Percentiles rank a stretch among this genome's conserved stretches.
Evolutionary conservation across 225 moss, liverwort and hornwort species (phyloP).

Genomic region (Anthoceros angustus): DNA sequence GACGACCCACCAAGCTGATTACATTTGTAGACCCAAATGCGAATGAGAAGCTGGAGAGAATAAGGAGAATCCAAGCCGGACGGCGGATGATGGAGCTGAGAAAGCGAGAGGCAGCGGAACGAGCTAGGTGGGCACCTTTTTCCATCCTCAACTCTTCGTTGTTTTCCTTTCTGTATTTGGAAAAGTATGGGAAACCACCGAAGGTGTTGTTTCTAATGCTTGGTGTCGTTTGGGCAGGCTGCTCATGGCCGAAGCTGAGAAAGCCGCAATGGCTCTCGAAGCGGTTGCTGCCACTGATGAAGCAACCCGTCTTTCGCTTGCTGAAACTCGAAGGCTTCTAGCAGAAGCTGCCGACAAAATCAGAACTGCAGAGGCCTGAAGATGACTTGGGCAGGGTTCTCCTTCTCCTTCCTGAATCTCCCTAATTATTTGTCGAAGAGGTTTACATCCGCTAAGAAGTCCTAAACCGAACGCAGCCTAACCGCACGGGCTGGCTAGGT

Average conservation of each 20-base stretch:
- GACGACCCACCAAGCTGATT: neutral
- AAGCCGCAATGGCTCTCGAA: slow-evolving; percentile 25
- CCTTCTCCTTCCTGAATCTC: no score
- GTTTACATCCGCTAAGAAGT: no score
- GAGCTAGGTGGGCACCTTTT: slow-evolving; percentile 52
- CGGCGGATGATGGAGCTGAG: slow-evolving; percentile 53
- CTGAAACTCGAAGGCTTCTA: slow-evolving; percentile 28
- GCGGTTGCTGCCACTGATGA: slow-evolving; percentile 20
- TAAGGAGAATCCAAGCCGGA: slow-evolving; percentile 53
- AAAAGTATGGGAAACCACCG: neutral
- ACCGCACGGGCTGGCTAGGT: no score
- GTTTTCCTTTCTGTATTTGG: neutral
- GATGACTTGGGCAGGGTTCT: neutral
- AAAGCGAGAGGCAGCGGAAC: slow-evolving; percentile 53
- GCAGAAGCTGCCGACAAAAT: slow-evolving; percentile 33
- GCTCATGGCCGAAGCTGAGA: slow-evolving; percentile 37
- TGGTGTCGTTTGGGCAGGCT: slow-evolving; percentile 12
- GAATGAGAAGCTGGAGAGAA: slow-evolving; percentile 46
- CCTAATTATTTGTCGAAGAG: no score
- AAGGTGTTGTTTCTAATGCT: neutral
- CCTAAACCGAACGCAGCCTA: no score
- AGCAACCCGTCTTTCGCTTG: slow-evolving; percentile 19
- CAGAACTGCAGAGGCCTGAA: slow-evolving; percentile 23
- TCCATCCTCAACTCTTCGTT: neutral
- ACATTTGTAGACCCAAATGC: slow-evolving; percentile 34